Percentiles rank a stretch among this genome's conserved stretches.
Evolutionary conservation across 208 protist species (phyloP).

Genomic region (Wallacemonas collosoma): DNA sequence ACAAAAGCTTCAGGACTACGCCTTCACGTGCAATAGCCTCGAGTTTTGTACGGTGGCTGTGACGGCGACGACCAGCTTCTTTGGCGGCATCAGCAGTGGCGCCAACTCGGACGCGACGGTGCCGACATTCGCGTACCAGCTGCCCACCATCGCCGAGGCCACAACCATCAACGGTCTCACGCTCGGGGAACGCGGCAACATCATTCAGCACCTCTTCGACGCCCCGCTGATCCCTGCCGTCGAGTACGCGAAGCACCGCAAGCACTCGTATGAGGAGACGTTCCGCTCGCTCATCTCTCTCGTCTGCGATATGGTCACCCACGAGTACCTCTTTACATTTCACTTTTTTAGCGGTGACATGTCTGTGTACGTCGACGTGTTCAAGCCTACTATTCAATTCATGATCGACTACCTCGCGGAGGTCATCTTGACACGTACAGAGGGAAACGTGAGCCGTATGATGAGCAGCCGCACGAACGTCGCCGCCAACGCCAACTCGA

Average conservation of each 20-base stretch:
- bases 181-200: conserved; percentile 56
- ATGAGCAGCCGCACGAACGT: conserved; percentile 50
- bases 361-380: conserved; percentile 77
- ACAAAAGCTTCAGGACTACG: conserved; percentile 70
- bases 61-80: conserved; percentile 13
- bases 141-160: conserved; percentile 56
- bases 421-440: conserved; percentile 54
- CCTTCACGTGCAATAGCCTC: conserved; percentile 73
- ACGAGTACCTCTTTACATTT: conserved; percentile 90
- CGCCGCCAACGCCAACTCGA: conserved; percentile 49
- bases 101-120: background rate
- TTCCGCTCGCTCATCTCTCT: conserved; percentile 75
- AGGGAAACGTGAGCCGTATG: conserved; percentile 35
- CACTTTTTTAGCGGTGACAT: conserved; percentile 83
- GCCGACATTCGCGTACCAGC: conserved; percentile 35
- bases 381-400: conserved; percentile 77
- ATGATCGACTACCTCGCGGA: conserved; percentile 84
- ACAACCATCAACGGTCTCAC: conserved; percentile 28
- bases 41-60: conserved; percentile 43
- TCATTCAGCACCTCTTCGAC: conserved; percentile 51
- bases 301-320: conserved; percentile 78
- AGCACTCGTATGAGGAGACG: conserved; percentile 84
- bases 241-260: conserved; percentile 47
- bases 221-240: conserved; percentile 76
- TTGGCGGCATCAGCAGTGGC: conserved; percentile 4